Evolutionary conservation across 2,329 filamentous ascomycete genomes (phyloP).

Genomic region (Monosporascus ibericus): DNA sequence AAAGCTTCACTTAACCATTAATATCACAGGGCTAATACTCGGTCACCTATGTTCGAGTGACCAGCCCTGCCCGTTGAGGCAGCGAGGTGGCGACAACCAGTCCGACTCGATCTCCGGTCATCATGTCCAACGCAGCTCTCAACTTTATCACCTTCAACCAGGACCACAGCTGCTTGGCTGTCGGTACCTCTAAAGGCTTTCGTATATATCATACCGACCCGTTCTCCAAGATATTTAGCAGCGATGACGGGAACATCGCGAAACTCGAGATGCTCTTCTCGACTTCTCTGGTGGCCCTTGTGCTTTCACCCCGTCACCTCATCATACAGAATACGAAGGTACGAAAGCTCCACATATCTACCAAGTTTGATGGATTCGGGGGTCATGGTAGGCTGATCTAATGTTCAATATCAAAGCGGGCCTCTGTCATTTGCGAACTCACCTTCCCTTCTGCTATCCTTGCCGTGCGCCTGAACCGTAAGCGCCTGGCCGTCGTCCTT

Average conservation of each 20-base stretch:
- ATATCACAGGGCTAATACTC: not conserved
- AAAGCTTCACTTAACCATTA: not conserved
- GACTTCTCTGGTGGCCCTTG: constrained; percentile 89
- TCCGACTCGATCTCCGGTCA: constrained; percentile 13
- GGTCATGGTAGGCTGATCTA: not conserved
- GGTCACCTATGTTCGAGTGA: not conserved
- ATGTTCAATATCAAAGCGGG: constrained; percentile 36
- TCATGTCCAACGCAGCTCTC: constrained; percentile 66
- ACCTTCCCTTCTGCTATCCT: constrained; percentile 96
- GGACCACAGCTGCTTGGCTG: constrained; percentile 94
- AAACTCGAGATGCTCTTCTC: constrained; percentile 99
- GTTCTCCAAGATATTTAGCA: constrained; percentile 91
- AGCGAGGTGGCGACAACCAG: not conserved
- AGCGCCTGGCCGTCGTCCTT: constrained; percentile 85
- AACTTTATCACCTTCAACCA: constrained; percentile 99
- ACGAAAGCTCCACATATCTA: not conserved
- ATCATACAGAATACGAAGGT: constrained; percentile 88
- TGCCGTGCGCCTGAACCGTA: constrained; percentile 88
- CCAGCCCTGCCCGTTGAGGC: not conserved
- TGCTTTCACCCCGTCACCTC: constrained; percentile 83
- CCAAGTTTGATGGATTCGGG: no score
- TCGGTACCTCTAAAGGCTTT: constrained; percentile 90
- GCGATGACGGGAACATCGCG: constrained; percentile 88
- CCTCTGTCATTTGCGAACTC: constrained; percentile 91
- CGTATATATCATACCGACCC: constrained; percentile 96